These are phyloP conservation scores for Lasiosphaeriaceae sp. DNA, from an alignment of 495 filamentous ascomycete species.

Conservation along the genomic window DNA sequence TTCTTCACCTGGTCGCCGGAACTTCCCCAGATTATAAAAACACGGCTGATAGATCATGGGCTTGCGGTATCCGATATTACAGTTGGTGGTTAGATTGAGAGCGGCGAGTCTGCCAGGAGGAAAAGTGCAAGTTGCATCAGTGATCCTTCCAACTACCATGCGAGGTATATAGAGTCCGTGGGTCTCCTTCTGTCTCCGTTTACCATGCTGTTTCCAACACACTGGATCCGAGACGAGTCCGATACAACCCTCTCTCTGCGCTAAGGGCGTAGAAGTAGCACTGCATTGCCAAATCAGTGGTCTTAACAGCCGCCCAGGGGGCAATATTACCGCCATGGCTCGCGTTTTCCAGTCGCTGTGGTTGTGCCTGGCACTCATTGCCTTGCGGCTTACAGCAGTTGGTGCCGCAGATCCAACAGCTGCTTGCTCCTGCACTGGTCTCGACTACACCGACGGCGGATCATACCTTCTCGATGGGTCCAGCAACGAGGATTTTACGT, in stretches of 20 bases:
- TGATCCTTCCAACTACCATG: no score
- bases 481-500: conserved; percentile 13
- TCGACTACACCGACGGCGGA: conserved; percentile 27
- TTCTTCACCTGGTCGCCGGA: background rate
- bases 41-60: background rate
- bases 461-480: conserved; percentile 25
- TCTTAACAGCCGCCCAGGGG: background rate
- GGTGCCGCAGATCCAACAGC: conserved; percentile 2
- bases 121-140: background rate
- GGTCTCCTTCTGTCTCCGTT: background rate
- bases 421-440: conserved; percentile 20
- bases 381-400: background rate
- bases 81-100: background rate
- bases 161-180: no score
- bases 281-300: background rate
- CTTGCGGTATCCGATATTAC: background rate
- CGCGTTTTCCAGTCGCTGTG: background rate
- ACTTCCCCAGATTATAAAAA: background rate
- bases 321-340: conserved; percentile 1
- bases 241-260: background rate
- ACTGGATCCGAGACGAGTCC: background rate
- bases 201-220: background rate
- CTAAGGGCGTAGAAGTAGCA: background rate
- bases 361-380: conserved; percentile 4
- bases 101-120: background rate